Evolutionary conservation across 345 rosid genomes (phyloP), one percentile per base, ranked within the genome.

Genomic region (Limnanthes douglasii): DNA sequence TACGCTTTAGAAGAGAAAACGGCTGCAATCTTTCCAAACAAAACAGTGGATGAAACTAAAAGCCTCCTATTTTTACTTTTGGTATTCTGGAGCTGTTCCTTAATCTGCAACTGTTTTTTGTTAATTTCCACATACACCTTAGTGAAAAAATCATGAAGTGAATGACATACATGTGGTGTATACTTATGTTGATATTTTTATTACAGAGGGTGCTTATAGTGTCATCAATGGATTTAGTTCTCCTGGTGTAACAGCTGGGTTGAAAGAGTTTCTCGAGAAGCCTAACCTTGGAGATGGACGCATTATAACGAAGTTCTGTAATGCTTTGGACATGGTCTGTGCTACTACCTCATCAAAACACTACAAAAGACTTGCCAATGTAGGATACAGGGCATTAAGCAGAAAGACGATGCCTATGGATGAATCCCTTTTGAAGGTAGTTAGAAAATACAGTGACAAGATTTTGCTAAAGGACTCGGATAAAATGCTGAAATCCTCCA

Each of bases 381-480:
- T 61, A 53, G 40, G 58, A 41, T 43, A 58, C 14, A 50, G 64
- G 57, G 44, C 50, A 25, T 43, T 54, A 6, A 40, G 54, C 18
- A 55, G 55, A 53, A 66, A 39, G 39, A 78, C 81, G 7, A 57
- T 53, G 66, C 86, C 94, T 21, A 70, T 86, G 86, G 73, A 59
- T 48, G 83, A 66, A 57, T 48, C 53, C 12, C 72, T 78, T 32
- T 35, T 61, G 60, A 74, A 54, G 53, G 61, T 76, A 16, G 76
- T 79, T 31, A 73, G 51, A 38, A 68, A 64, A 51, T 75, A 69
- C 50, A 81, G 90, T 19, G 97, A 76, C 38, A 76, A 45, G 43
- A 64, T 88, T 27, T 3, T 66, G 31, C 54, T 82, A 62, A 71
- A 39, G 47, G 95, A 78, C 23, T 73, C 93, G 23, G 93, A 83